Evolutionary conservation across 73 alveolate species (phyloP).

Genomic region (Halteria grandinella): DNA sequence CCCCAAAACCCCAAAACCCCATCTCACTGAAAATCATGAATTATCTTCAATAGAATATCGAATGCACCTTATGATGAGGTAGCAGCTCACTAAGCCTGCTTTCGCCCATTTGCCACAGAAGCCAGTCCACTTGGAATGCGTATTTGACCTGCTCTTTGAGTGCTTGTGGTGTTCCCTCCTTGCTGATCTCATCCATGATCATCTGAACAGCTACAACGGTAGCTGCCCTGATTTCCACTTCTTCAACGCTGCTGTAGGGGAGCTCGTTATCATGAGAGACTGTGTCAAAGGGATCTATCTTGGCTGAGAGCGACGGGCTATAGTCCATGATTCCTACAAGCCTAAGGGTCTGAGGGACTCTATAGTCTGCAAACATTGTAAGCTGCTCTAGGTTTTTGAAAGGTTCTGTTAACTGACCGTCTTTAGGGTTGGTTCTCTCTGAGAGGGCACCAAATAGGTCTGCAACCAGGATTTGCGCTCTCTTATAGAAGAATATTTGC

Average conservation of each 20-base stretch:
- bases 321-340: constrained; percentile 60
- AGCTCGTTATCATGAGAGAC: constrained; percentile 20
- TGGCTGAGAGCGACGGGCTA: not conserved
- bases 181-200: constrained; percentile 9
- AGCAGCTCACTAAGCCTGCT: constrained; percentile 27
- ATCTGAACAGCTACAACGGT: constrained; percentile 43
- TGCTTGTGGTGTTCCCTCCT: too few relatives aligned
- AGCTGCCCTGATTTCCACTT: constrained; percentile 46
- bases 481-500: constrained; percentile 87
- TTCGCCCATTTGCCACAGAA: constrained; percentile 70
- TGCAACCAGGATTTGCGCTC: constrained; percentile 95
- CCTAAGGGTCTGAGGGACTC: constrained; percentile 68
- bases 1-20: constrained; percentile 1
- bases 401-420: too few relatives aligned
- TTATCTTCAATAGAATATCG: constrained; percentile 55
- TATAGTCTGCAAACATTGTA: constrained; percentile 98
- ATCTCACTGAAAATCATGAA: not conserved
- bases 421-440: constrained; percentile 6
- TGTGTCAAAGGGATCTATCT: too few relatives aligned
- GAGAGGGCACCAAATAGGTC: constrained; percentile 87
- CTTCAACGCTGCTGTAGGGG: constrained; percentile 28
- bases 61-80: constrained; percentile 64
- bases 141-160: constrained; percentile 43
- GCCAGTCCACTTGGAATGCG: constrained; percentile 64
- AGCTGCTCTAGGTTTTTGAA: constrained; percentile 79